phyloP scores from a whole-genome alignment of 805 yeast genomes.

The Wickerhamomyces chambardii region DNA sequence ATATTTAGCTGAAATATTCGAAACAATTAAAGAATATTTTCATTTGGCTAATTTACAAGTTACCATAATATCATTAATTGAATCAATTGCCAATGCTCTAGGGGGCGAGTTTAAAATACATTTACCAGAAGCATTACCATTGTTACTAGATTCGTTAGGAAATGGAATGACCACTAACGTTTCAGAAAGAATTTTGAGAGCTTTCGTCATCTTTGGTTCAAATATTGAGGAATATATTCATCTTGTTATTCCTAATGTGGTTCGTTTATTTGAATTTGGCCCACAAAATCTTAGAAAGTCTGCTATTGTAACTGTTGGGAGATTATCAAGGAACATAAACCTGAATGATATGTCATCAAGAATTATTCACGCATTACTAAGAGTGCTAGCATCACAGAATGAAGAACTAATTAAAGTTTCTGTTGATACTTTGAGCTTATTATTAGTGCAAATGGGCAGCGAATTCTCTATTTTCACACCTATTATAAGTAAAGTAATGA shows the following conservation, averaged over 20 bases:
- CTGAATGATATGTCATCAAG: constrained; percentile 85
- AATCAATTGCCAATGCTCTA: constrained; percentile 74
- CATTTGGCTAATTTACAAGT: constrained; percentile 54
- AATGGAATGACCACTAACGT: constrained; percentile 59
- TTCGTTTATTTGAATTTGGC: constrained; percentile 70
- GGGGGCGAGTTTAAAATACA: constrained; percentile 89
- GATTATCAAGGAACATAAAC: constrained; percentile 61
- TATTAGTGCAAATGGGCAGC: constrained; percentile 72
- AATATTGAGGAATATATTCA: constrained; percentile 86
- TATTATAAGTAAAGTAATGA: constrained; percentile 57
- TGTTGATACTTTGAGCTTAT: constrained; percentile 71
- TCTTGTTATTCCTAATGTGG: constrained; percentile 78
- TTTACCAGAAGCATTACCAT: constrained; percentile 68
- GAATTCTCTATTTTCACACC: constrained; percentile 86
- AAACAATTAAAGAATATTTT: constrained; percentile 69
- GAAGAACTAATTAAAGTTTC: constrained; percentile 59
- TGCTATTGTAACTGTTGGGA: constrained; percentile 79
- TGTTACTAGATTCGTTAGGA: constrained; percentile 69
- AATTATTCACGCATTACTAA: constrained; percentile 75
- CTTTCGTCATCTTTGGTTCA: constrained; percentile 80
- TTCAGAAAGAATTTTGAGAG: constrained; percentile 65
- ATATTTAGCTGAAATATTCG: constrained; percentile 66
- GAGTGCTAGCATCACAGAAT: constrained; percentile 45
- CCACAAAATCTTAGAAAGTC: constrained; percentile 49
- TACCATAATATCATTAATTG: constrained; percentile 72